Evolutionary conservation across 768 basidiomycete genomes (phyloP), one percentile per base, ranked within the genome.

Genomic region (Neoboletus magnificus): DNA sequence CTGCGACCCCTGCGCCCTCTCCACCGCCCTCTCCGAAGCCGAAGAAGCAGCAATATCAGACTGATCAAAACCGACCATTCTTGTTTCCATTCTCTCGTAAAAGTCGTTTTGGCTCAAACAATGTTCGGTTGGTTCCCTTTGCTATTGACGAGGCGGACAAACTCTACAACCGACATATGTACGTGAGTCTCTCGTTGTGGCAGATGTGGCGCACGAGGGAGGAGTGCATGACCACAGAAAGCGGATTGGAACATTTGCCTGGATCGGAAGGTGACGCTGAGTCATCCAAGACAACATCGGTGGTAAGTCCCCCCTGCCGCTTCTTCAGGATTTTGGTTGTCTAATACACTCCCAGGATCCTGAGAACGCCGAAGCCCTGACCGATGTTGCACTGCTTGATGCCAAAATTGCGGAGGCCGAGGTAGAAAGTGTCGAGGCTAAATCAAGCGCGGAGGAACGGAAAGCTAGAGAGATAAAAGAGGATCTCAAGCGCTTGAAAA

Each of bases 11-110:
- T 7, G 93, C 93, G 25, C 93, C 95, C 2, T 85, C 92, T 0
- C 94, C 94, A 0, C 91, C 91, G 0, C 78, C 82, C 8, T 82
- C 84, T 33, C 90, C 85, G 2, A 98, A 96, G 66, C 93, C 91
- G 11, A 99, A 99, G 77, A 98, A 98, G 70, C 96, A 96, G 68
- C 93, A 96, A 68, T 99, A 93, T 70, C 97, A 98, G 68, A 99
- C 97, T 0, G 97, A 99, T 71, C 97, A 95, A 68, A 85, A 76
- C 44, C 80, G 91, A 13, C 96, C 97, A 1, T 99, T 98, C 70
- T 75, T 98, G 57, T 95, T 99, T 70, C 97, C 97, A 0, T 99
- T 97, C 69, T 91, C 93, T 7, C 82, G 85, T n/a, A 73, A 58
- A 39, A 78, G 72, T 47, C 77, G 72, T 52, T 77, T 77, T 50